A percentile compares a stretch with the other conserved stretches of the same genome.
These are phyloP conservation scores for Hypoxylon sp. DNA, from an alignment of 2,329 filamentous ascomycete species.

Conservation along the genomic window DNA sequence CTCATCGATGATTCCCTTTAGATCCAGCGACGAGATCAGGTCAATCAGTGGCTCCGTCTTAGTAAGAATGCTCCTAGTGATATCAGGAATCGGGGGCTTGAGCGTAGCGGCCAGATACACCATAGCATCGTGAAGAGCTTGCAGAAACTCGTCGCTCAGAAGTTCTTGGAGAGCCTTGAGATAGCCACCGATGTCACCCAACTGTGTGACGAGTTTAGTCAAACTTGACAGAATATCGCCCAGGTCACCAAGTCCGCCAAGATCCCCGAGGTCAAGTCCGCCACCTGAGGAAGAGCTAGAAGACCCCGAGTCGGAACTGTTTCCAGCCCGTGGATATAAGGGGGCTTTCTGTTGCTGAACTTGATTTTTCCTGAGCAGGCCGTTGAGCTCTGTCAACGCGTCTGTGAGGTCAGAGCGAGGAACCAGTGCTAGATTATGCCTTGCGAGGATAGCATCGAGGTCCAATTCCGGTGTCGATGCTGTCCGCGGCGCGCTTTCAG, in stretches of 20 bases:
- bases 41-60: constrained; percentile 50
- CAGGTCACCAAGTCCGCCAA: constrained; percentile 46
- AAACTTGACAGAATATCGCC: constrained; percentile 46
- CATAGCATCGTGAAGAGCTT: constrained; percentile 57
- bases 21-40: constrained; percentile 47
- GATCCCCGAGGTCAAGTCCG: constrained; percentile 37
- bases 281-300: constrained; percentile 38
- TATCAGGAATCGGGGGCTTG: constrained; percentile 53
- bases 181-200: constrained; percentile 49
- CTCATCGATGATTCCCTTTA: constrained; percentile 48
- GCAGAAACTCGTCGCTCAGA: constrained; percentile 56
- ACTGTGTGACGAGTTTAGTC: constrained; percentile 44
- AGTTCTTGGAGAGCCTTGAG: constrained; percentile 52
- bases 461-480: constrained; percentile 53
- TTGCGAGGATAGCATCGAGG: constrained; percentile 57
- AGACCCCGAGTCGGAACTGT: constrained; percentile 39
- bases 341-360: constrained; percentile 46
- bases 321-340: constrained; percentile 47
- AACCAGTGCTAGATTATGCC: constrained; percentile 59
- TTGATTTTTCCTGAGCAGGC: constrained; percentile 54
- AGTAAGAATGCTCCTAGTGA: constrained; percentile 46
- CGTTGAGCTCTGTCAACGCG: constrained; percentile 58
- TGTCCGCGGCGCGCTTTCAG: constrained; percentile 44
- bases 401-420: constrained; percentile 62
- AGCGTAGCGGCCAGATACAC: constrained; percentile 56